Conservation (phyloP, 2,329 filamentous ascomycete genomes). For the Trichoderma atroviride region DNA sequence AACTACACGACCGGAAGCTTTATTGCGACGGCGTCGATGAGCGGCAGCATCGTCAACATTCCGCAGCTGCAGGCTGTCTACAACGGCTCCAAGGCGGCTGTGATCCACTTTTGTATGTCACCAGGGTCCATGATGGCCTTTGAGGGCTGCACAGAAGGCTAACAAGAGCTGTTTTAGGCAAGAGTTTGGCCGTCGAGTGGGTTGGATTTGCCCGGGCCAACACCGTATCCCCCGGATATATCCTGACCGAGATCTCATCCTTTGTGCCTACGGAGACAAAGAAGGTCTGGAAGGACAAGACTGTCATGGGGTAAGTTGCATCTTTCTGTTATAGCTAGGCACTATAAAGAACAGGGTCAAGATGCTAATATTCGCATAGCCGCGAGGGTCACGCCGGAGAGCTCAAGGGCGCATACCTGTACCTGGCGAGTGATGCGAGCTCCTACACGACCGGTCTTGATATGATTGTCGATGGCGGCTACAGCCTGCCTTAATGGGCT, state of each 20-base stretch:
- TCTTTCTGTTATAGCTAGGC: background rate
- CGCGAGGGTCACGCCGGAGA: slow-evolving; percentile 73
- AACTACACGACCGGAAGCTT: slow-evolving; percentile 69
- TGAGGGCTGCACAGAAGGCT: background rate
- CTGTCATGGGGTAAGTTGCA: slow-evolving; percentile 68
- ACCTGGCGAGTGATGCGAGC: slow-evolving; percentile 79
- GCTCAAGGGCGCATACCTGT: slow-evolving; percentile 81
- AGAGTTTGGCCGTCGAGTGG: slow-evolving; percentile 76
- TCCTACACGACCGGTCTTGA: slow-evolving; percentile 79
- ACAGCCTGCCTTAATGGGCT: slow-evolving; percentile 53
- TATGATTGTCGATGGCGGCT: slow-evolving; percentile 76
- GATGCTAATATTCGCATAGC: slow-evolving; percentile 38
- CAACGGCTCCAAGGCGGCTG: slow-evolving; percentile 71
- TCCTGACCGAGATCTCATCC: slow-evolving; percentile 70
- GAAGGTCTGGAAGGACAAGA: slow-evolving; percentile 75
- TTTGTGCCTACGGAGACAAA: slow-evolving; percentile 69
- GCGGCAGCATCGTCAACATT: slow-evolving; percentile 75
- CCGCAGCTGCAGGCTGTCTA: slow-evolving; percentile 75
- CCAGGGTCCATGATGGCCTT: background rate
- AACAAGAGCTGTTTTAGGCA: slow-evolving; percentile 48
- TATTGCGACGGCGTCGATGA: slow-evolving; percentile 78
- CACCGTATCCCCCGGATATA: slow-evolving; percentile 74
- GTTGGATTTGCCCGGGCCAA: slow-evolving; percentile 73
- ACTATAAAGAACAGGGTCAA: background rate
- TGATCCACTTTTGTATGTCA: slow-evolving; percentile 58